These are phyloP conservation scores for Globisporangium polare DNA, from an alignment of 352 stramenopile genomes.

Conservation along the genomic window DNA sequence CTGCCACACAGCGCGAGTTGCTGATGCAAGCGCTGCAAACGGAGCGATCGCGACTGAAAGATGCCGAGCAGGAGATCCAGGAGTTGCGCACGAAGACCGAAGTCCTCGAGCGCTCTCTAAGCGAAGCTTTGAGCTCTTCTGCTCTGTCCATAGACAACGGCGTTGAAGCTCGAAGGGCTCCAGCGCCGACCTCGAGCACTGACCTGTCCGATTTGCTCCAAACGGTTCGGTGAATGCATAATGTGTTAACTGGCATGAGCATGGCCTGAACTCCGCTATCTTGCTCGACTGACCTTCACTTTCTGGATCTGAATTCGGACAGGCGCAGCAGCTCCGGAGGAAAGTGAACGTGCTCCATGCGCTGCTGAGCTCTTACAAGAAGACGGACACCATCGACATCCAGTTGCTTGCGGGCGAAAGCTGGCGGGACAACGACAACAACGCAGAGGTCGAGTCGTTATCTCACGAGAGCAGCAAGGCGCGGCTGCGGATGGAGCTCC, in stretches of 20 bases:
- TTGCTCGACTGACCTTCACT: background rate
- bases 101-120: conserved; percentile 7
- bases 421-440: conserved; percentile 1
- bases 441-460: no score
- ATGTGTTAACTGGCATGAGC: background rate
- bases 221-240: background rate
- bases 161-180: background rate
- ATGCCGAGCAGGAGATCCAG: conserved; percentile 10
- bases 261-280: background rate
- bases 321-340: conserved; percentile 28
- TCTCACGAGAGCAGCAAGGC: background rate
- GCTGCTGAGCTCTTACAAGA: conserved; percentile 28
- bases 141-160: background rate
- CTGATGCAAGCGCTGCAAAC: conserved; percentile 15
- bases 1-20: conserved; percentile 14
- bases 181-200: background rate
- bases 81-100: conserved; percentile 9
- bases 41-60: conserved; percentile 12
- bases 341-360: conserved; percentile 25
- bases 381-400: conserved; percentile 35
- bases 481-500: conserved; percentile 5
- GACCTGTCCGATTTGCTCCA: background rate
- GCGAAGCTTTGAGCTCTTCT: background rate
- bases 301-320: background rate
- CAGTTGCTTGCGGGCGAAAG: conserved; percentile 14